Conservation (phyloP, 306 rosid species). For the Dryas octopetala region DNA sequence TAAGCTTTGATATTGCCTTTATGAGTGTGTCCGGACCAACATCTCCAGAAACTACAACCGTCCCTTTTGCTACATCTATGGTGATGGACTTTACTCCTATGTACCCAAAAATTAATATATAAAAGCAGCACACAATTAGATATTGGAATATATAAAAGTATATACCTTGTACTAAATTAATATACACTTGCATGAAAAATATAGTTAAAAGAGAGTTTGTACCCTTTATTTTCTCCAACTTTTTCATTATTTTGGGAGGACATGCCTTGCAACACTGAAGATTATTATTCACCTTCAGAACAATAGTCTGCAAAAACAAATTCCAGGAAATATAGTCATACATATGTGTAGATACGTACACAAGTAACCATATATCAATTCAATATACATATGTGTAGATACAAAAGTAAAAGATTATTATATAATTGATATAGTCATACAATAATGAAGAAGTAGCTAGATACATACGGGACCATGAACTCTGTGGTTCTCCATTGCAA, state of each 20-base stretch:
- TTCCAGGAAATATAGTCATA: background rate
- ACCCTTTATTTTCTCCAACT: background rate
- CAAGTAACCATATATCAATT: no score
- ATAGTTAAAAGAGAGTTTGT: background rate
- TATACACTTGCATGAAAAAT: background rate
- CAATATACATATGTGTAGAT: background rate
- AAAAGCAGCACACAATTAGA: background rate
- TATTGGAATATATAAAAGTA: background rate
- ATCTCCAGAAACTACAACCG: background rate
- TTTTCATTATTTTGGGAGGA: constrained; percentile 10
- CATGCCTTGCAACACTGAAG: background rate
- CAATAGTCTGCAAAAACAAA: background rate
- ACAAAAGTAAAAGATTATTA: background rate
- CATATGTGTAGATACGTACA: background rate
- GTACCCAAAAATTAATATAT: background rate
- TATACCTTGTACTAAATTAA: background rate
- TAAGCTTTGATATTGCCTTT: background rate
- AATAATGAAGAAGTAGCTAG: background rate
- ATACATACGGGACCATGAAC: constrained; percentile 13
- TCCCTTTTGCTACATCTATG: constrained; percentile 6
- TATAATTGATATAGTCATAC: background rate
- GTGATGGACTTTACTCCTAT: background rate
- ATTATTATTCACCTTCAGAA: background rate
- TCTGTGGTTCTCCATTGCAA: constrained; percentile 15
- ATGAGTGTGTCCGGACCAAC: background rate